Conservation (phyloP, 306 rosid genomes). For the Quercus mongolica region DNA sequence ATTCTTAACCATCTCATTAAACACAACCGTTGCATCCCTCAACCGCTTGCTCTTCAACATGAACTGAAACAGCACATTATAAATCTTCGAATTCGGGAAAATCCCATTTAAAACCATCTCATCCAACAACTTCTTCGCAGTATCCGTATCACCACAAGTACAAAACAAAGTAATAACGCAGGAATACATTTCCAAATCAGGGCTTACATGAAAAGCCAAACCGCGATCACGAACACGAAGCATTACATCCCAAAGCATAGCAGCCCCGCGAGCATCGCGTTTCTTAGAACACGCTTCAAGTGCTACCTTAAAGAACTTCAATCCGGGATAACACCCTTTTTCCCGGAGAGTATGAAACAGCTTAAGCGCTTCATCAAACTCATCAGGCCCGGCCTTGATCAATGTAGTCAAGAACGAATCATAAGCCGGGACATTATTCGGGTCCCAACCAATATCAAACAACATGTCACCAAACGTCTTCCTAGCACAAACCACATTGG, state of each 20-base stretch:
- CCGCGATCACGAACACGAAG: conserved; percentile 11
- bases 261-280: conserved; percentile 38
- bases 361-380: conserved; percentile 38
- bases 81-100: conserved; percentile 49
- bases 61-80: conserved; percentile 49
- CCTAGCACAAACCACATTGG: conserved; percentile 41
- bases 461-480: conserved; percentile 63
- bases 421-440: conserved; percentile 50
- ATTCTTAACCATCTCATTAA: conserved; percentile 62
- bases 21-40: conserved; percentile 40
- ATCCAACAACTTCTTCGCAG: conserved; percentile 42
- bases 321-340: conserved; percentile 52
- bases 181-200: conserved; percentile 47
- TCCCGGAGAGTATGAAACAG: conserved; percentile 43
- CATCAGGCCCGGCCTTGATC: conserved; percentile 40
- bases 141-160: conserved; percentile 22
- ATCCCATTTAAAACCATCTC: conserved; percentile 52
- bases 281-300: conserved; percentile 50
- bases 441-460: conserved; percentile 61
- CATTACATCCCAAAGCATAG: conserved; percentile 54
- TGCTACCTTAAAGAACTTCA: conserved; percentile 52
- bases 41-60: conserved; percentile 44
- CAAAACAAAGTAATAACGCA: conserved; percentile 52
- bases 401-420: conserved; percentile 52
- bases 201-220: not conserved